Percentiles rank a stretch among this genome's conserved stretches.
Conservation (phyloP, 1,284 basidiomycete genomes). For the Pascua sp. region DNA sequence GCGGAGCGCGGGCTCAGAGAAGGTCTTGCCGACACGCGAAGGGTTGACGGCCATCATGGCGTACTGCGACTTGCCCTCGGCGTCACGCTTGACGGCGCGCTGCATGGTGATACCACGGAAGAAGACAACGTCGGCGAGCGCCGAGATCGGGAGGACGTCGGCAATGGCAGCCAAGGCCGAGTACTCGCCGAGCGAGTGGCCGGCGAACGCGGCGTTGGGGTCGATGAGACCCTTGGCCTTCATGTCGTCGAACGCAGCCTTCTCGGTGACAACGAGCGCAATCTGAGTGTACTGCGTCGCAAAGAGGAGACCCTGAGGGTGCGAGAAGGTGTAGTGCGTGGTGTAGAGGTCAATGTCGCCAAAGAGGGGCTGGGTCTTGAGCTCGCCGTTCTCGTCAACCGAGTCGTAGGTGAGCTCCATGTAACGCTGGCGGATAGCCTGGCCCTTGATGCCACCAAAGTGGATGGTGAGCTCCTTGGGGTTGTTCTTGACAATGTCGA, state of each 20-base stretch:
- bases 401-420: slow-evolving; percentile 99
- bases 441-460: slow-evolving; percentile 98
- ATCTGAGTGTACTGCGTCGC: slow-evolving; percentile 99
- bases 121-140: slow-evolving; percentile 97
- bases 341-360: slow-evolving; percentile 88
- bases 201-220: slow-evolving; percentile 86
- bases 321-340: slow-evolving; percentile 93
- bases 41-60: slow-evolving; percentile 99
- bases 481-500: slow-evolving; percentile 97
- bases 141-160: slow-evolving; percentile 88
- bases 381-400: slow-evolving; percentile 88
- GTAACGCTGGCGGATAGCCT: slow-evolving; percentile 94
- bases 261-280: slow-evolving; percentile 94
- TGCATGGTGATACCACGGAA: slow-evolving; percentile 99
- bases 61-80: slow-evolving; percentile 88
- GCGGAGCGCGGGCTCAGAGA: slow-evolving; percentile 81
- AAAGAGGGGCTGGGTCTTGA: slow-evolving; percentile 91
- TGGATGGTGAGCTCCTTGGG: slow-evolving; percentile 97
- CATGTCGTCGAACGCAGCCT: slow-evolving; percentile 97
- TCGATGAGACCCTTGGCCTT: slow-evolving; percentile 92
- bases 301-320: slow-evolving; percentile 89
- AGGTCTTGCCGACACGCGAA: slow-evolving; percentile 85
- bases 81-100: slow-evolving; percentile 91
- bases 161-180: slow-evolving; percentile 96
- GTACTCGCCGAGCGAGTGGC: slow-evolving; percentile 97